Evolutionary conservation across 192 early-diverging fungal genomes (phyloP).

Genomic region (Dissophora globulifera): DNA sequence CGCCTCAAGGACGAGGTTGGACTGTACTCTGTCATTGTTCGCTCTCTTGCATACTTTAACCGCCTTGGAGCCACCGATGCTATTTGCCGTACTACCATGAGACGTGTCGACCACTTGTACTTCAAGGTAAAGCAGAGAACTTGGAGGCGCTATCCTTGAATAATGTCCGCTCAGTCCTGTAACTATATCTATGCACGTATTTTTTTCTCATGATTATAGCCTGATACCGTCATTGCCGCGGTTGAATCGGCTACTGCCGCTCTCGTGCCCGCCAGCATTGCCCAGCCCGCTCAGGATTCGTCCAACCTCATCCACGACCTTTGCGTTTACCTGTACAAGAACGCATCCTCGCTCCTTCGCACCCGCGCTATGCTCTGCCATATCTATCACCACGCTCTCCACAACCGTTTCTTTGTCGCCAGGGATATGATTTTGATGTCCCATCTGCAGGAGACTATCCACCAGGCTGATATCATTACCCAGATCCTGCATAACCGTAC

Average conservation of each 20-base stretch:
- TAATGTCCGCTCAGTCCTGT: too few relatives aligned
- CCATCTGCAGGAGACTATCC: conserved; percentile 94
- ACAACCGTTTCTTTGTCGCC: conserved; percentile 92
- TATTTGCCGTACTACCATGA: conserved; percentile 80
- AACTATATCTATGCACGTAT: background rate
- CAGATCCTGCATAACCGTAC: conserved; percentile 98
- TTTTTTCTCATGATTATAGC: conserved; percentile 54
- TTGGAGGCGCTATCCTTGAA: too few relatives aligned
- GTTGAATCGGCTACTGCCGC: conserved; percentile 66
- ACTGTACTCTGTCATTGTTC: conserved; percentile 89
- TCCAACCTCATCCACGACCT: conserved; percentile 79
- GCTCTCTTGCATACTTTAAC: conserved; percentile 90
- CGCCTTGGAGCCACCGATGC: conserved; percentile 66
- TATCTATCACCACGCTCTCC: conserved; percentile 96
- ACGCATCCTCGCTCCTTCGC: conserved; percentile 82
- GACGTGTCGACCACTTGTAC: conserved; percentile 96
- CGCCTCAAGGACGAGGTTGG: conserved; percentile 91
- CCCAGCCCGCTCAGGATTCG: conserved; percentile 61
- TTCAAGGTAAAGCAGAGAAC: conserved; percentile 71
- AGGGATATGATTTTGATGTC: conserved; percentile 99
- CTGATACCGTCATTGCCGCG: conserved; percentile 85
- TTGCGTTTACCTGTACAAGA: conserved; percentile 90
- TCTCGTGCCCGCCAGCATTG: conserved; percentile 62
- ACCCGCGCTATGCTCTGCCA: conserved; percentile 97
- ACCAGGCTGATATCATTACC: conserved; percentile 87